Percentiles rank a stretch among this genome's conserved stretches.
These are phyloP conservation scores for Colletotrichum sp. DNA, from an alignment of 2,329 filamentous ascomycete species.

Conservation along the genomic window DNA sequence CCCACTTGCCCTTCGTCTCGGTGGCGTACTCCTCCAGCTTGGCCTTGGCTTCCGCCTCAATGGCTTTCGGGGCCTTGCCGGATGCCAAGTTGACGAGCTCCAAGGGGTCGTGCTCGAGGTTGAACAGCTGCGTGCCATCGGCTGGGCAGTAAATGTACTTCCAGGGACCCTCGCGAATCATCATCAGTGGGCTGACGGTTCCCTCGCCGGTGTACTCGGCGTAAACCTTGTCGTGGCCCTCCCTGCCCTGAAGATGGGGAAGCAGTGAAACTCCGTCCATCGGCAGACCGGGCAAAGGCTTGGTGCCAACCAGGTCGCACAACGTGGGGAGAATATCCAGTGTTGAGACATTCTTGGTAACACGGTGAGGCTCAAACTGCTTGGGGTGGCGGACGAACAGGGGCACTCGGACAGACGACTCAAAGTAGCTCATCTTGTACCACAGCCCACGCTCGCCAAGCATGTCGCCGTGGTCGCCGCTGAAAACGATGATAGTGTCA, in stretches of 20 bases:
- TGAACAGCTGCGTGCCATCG: conserved; percentile 85
- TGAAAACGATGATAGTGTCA: conserved; percentile 91
- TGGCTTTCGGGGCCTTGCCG: conserved; percentile 40
- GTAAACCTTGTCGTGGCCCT: conserved; percentile 85
- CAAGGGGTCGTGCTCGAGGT: conserved; percentile 75
- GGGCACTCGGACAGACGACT: conserved; percentile 88
- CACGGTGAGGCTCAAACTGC: conserved; percentile 75
- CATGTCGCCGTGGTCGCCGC: conserved; percentile 95
- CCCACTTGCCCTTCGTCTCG: conserved; percentile 79
- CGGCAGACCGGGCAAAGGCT: conserved; percentile 73
- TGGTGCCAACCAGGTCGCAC: conserved; percentile 79
- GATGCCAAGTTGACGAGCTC: conserved; percentile 78
- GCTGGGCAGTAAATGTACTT: conserved; percentile 89
- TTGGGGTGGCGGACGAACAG: conserved; percentile 84
- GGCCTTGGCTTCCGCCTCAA: conserved; percentile 48
- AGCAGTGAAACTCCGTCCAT: conserved; percentile 85
- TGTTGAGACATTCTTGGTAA: conserved; percentile 86
- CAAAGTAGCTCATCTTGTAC: conserved; percentile 99
- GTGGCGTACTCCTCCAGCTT: conserved; percentile 71
- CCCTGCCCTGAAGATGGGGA: conserved; percentile 72
- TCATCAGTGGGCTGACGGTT: conserved; percentile 86
- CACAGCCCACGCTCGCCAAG: conserved; percentile 89
- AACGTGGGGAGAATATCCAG: conserved; percentile 90
- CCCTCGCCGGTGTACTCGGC: conserved; percentile 96
- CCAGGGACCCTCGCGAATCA: conserved; percentile 90